Evolutionary conservation across 1,139 yeast species (phyloP).

Genomic region (Candida gigantensis): DNA sequence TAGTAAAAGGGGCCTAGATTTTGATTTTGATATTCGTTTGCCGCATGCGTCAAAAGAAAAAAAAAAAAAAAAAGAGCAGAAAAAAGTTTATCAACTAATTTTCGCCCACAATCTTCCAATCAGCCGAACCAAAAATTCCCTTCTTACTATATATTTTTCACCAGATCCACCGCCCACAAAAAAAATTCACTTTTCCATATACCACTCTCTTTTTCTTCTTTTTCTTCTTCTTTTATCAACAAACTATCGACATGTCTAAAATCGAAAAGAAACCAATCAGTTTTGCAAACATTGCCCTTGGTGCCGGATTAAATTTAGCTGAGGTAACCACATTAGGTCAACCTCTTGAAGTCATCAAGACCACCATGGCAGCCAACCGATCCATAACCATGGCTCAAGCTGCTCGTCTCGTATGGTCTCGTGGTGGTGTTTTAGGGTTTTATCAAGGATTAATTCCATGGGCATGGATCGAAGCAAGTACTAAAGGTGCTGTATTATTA

Average conservation of each 20-base stretch:
- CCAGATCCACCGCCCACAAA: no score
- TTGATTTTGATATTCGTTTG: no score
- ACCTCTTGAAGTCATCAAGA: slow-evolving; percentile 92
- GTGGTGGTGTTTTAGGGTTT: slow-evolving; percentile 91
- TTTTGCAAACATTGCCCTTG: slow-evolving; percentile 85
- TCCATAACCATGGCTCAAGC: slow-evolving; percentile 67
- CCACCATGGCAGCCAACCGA: slow-evolving; percentile 98
- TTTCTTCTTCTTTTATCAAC: not conserved
- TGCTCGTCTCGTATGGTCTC: slow-evolving; percentile 76
- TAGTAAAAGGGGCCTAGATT: no score
- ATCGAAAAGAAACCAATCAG: slow-evolving; percentile 83
- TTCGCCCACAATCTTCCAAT: no score
- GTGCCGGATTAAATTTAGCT: slow-evolving; percentile 90
- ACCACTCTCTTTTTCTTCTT: not conserved
- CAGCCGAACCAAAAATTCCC: no score
- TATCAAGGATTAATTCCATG: slow-evolving; percentile 98
- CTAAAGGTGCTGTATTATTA: slow-evolving; percentile 95
- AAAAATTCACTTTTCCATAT: no score
- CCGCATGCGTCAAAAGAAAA: no score
- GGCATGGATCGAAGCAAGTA: slow-evolving; percentile 99
- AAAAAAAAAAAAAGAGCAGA: no score
- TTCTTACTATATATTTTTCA: no score
- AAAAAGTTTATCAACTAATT: no score
- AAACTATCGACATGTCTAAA: slow-evolving; percentile 18
- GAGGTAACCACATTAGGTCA: slow-evolving; percentile 96